Evolutionary conservation across 352 stramenopile genomes (phyloP), one percentile per base, ranked within the genome.

Genomic region (Phytophthora tentaculata): DNA sequence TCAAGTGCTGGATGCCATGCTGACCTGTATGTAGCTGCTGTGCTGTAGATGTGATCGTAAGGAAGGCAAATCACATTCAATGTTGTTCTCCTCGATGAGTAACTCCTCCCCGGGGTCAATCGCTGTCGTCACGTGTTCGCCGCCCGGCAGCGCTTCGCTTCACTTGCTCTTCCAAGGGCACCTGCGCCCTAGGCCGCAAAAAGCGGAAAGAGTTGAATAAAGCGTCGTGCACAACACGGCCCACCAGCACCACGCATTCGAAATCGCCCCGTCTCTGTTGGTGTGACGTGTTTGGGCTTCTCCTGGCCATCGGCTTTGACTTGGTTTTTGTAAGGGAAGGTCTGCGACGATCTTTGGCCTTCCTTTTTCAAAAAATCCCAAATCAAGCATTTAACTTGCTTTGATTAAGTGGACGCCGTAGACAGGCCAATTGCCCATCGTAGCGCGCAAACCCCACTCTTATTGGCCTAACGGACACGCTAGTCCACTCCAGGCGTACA

Each of bases 121-220:
- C 28, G 28, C 28, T 32, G 28, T 32, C 28, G 28, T 32, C 28
- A 32, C 28, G 28, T 39, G 3, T 10, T 17, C 45, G 12, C n/a
- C 26, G 28, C 17, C 49, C 9, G 28, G 28, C 26, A 56, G 26
- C 54, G 43, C 53, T 37, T 26, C 51, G 29, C 24, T 14, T n/a
- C 28, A 17, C 35, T 6, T 37, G 35, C 43, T 65, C 32, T 56
- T 56, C 48, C 57, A 37, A 43, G 5, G 22, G 19, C 75, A 71
- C 80, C 43, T 89, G 77, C 70, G 76, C 69, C 29, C 32, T 84
- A 60, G 60, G 45, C 66, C 66, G 78, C 80, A 89, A 89, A 86
- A 87, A 84, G 69, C 72, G 79, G 74, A 90, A 90, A 90, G 79
- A 88, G 76, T 73, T 41, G 35, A 39, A 75, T 58, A 71, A 37